phyloP scores from a whole-genome alignment of 352 stramenopile species.

The Phytophthora pseudosyringae region DNA sequence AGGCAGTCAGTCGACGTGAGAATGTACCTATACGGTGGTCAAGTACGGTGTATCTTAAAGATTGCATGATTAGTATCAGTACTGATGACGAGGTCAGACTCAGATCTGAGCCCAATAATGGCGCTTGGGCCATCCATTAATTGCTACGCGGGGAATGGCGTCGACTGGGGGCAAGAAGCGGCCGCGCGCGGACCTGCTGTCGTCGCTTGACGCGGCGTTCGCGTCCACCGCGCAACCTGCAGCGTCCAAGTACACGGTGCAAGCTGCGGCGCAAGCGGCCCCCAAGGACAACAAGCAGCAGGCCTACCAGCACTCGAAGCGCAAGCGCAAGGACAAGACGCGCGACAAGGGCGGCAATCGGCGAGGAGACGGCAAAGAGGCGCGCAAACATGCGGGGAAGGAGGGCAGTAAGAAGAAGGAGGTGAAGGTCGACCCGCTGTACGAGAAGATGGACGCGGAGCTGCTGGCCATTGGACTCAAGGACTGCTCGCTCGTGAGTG shows the following conservation, averaged over 20 bases:
- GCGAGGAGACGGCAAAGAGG: conserved; percentile 9
- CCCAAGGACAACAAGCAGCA: conserved; percentile 53
- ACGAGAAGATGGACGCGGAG: conserved; percentile 57
- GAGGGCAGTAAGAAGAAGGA: conserved; percentile 9
- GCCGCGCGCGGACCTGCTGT: conserved; percentile 71
- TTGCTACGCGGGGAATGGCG: background rate
- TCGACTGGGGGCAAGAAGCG: conserved; percentile 59
- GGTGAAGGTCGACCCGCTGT: conserved; percentile 50
- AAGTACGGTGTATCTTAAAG: conserved; percentile 14
- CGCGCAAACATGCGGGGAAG: background rate
- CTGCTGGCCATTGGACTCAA: conserved; percentile 66
- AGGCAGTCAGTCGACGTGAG: conserved; percentile 10
- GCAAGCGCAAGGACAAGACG: conserved; percentile 54
- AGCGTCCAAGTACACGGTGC: conserved; percentile 73
- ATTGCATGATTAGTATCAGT: conserved; percentile 23
- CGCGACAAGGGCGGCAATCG: conserved; percentile 14
- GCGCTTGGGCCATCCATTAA: conserved; percentile 8
- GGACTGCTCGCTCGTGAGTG: conserved; percentile 69
- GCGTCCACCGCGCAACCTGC: conserved; percentile 36
- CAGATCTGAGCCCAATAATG: conserved; percentile 29
- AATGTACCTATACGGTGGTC: conserved; percentile 14
- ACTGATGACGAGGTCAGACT: background rate
- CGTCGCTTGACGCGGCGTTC: conserved; percentile 80
- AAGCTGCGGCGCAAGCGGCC: conserved; percentile 55
- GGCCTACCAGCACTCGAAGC: conserved; percentile 73